These are phyloP conservation scores for Gaeumannomyces tritici DNA, from an alignment of 2,329 filamentous ascomycete species.

Conservation along the genomic window DNA sequence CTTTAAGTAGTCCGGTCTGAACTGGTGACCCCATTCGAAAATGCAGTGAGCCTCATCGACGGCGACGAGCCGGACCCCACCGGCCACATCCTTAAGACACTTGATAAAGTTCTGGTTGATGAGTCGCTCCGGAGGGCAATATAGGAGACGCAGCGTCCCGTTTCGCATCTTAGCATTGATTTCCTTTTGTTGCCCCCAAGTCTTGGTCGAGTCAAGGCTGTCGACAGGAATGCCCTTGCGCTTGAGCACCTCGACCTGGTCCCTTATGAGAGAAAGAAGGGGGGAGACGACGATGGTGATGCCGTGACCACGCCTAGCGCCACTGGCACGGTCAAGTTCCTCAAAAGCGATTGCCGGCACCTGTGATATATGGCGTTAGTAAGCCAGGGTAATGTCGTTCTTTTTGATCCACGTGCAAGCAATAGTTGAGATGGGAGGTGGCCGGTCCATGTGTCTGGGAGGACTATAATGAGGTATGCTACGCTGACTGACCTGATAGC, in stretches of 20 bases:
- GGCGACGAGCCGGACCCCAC: constrained; percentile 74
- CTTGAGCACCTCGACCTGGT: constrained; percentile 72
- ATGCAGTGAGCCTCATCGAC: constrained; percentile 97
- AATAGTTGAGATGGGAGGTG: too few relatives aligned
- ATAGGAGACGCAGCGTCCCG: constrained; percentile 75
- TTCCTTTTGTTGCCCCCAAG: constrained; percentile 51
- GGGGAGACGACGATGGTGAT: constrained; percentile 86
- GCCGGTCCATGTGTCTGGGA: too few relatives aligned
- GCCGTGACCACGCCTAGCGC: constrained; percentile 25
- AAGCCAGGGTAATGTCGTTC: too few relatives aligned
- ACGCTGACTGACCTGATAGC: constrained; percentile 34
- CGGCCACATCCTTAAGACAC: constrained; percentile 63
- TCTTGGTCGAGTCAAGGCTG: constrained; percentile 80
- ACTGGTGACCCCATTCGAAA: constrained; percentile 97
- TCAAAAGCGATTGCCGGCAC: constrained; percentile 37
- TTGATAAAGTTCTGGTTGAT: constrained; percentile 67
- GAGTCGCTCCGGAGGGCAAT: constrained; percentile 89
- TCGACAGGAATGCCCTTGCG: constrained; percentile 67
- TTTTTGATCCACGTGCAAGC: too few relatives aligned
- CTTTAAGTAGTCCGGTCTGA: constrained; percentile 74
- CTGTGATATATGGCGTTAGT: constrained; percentile 13
- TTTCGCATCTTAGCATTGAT: constrained; percentile 78
- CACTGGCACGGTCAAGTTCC: constrained; percentile 25
- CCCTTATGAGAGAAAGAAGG: constrained; percentile 84
- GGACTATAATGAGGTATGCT: too few relatives aligned